These are phyloP conservation scores for Tetrahymena thermophila DNA, from an alignment of 73 alveolate genomes.

Conservation along the genomic window DNA sequence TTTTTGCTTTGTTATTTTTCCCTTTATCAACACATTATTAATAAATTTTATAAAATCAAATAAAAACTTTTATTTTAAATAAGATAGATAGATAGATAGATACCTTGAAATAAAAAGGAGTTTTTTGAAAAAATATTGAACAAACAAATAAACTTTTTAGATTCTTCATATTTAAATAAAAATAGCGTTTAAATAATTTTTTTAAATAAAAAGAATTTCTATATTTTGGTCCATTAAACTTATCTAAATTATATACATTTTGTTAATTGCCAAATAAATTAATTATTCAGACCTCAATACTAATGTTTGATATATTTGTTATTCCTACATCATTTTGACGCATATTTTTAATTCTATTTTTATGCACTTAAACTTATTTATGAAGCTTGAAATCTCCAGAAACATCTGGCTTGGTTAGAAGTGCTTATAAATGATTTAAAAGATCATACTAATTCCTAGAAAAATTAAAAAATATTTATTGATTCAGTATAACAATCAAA, in stretches of 20 bases:
- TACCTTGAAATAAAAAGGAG: background rate
- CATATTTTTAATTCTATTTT: background rate
- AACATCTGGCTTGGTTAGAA: background rate
- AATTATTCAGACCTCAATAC: background rate
- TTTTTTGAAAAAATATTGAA: background rate
- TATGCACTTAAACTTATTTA: background rate
- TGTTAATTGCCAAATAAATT: no score
- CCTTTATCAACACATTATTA: background rate
- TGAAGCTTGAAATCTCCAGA: background rate
- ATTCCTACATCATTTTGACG: background rate
- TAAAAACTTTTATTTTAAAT: no score
- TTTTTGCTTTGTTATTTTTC: no score
- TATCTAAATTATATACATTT: background rate
- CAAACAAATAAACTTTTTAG: background rate
- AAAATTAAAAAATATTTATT: background rate
- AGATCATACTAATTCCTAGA: background rate
- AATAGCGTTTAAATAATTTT: background rate
- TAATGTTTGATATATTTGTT: background rate
- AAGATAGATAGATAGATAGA: background rate
- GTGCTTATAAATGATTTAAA: background rate
- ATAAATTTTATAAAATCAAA: no score
- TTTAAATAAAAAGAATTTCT: background rate
- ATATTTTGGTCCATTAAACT: background rate
- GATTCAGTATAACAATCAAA: background rate
- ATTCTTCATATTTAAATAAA: background rate